Conservation (phyloP, 345 rosid genomes). For the Eucalyptus dawsonii region DNA sequence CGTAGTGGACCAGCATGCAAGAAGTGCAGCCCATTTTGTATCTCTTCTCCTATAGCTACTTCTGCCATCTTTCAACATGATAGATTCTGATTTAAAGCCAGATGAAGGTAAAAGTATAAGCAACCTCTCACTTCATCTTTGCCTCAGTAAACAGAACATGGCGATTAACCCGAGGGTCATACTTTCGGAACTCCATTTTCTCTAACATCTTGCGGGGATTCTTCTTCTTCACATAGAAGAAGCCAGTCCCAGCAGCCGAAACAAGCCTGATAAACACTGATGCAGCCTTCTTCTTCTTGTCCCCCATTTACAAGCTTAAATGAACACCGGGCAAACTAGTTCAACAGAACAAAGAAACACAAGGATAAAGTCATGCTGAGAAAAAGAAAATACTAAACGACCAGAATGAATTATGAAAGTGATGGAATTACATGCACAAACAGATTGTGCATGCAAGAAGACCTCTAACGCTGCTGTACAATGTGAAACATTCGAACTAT, state of each 20-base stretch:
- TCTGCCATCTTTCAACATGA: background rate
- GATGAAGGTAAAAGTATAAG: background rate
- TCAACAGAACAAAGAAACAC: no score
- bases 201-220: slow-evolving; percentile 62
- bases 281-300: no score
- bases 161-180: slow-evolving; percentile 86
- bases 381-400: no score
- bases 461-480: no score
- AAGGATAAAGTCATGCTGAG: no score
- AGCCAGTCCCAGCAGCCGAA: slow-evolving; percentile 94
- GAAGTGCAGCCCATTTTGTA: background rate
- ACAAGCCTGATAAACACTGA: slow-evolving; percentile 84
- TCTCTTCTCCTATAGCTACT: background rate
- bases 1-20: background rate
- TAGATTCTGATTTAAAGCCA: background rate
- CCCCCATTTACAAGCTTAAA: no score
- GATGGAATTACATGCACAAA: no score
- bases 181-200: slow-evolving; percentile 92
- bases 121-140: slow-evolving; percentile 63
- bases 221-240: slow-evolving; percentile 94
- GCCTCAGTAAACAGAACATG: slow-evolving; percentile 88
- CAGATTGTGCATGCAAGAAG: no score
- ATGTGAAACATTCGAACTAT: no score
- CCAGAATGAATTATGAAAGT: no score
- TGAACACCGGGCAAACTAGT: no score